Base-by-base conservation (phyloP, 228 moss, liverwort and hornwort genomes). In the Sphagnum magellanicum region DNA sequence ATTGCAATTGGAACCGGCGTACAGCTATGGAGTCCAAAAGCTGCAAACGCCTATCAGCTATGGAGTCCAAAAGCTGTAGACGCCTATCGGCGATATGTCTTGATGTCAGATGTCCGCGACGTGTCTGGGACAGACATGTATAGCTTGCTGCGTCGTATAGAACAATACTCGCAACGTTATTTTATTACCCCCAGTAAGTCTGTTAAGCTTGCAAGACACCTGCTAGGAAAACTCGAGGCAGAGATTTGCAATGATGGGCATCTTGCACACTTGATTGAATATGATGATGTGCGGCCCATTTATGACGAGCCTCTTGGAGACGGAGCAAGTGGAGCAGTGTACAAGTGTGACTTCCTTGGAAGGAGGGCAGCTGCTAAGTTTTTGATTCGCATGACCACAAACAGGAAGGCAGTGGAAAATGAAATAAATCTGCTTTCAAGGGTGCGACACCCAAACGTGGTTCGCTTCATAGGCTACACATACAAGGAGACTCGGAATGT, bases 291-390 rank as follows among this genome's bases (percentile, higher is more conserved):
- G 32, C 32, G 32, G 32, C 32, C 32, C 32, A 32, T 2, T 32
- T 32, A 32, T 32, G 32, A 32, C 32, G 32, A 32, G 4, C 16
- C 60, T 49, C 66, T 78, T 51, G 81, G 78, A 49, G 69, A 59
- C 16, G 78, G 81, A 8, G 71, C 81, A 4, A 14, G 66, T 17
- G 84, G 84, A 51, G 75, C 75, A 10, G 81, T 81, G 8, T 75
- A 68, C 48, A 81, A 84, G 60, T 84, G 81, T 72, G 81, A 81
- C 66, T 84, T 75, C 67, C 81, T 84, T 4, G 84, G 84, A 67
- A 68, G 75, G 75, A 71, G 73, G 47, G 81, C 71, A 15, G 64
- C 69, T 16, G 81, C 78, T 57, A 84, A 73, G 16, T 75, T 67
- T 60, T 80, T 50, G 46, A 72, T 47, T 6, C 57, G 65, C 57